A percentile compares a stretch with the other conserved stretches of the same genome.
Evolutionary conservation across 345 rosid species (phyloP).

Genomic region (Melastoma malabathricum): DNA sequence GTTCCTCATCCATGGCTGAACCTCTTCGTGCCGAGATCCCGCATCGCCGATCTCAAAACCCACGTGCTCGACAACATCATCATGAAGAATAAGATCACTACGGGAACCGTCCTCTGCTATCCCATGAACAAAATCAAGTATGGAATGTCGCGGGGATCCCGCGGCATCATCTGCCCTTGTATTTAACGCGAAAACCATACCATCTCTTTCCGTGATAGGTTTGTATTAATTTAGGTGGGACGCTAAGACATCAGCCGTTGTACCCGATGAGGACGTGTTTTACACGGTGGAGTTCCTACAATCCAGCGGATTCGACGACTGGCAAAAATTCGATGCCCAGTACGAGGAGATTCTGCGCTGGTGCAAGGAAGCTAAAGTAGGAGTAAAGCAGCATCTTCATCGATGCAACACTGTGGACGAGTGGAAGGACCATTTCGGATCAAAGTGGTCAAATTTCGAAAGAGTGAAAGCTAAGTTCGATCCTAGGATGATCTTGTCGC

Average conservation of each 20-base stretch:
- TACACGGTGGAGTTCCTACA: constrained; percentile 11
- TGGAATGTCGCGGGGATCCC: too few species aligned
- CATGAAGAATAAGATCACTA: constrained; percentile 11
- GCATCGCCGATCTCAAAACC: constrained; percentile 17
- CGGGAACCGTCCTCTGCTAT: constrained; percentile 10
- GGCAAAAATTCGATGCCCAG: constrained; percentile 6
- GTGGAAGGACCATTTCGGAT: constrained; percentile 10
- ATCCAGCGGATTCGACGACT: constrained; percentile 6
- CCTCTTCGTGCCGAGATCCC: constrained; percentile 25
- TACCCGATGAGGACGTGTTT: constrained; percentile 10
- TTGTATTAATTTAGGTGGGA: too few species aligned
- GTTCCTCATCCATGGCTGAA: too few species aligned
- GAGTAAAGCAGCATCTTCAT: constrained; percentile 7
- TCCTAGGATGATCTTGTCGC: constrained; percentile 11
- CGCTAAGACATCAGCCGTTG: constrained; percentile 7
- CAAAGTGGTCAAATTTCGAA: constrained; percentile 8
- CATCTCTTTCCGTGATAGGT: too few species aligned
- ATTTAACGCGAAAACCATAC: too few species aligned
- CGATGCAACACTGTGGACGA: constrained; percentile 2
- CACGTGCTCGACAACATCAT: constrained; percentile 25
- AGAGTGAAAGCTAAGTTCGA: constrained; percentile 10
- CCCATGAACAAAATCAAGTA: constrained; percentile 11
- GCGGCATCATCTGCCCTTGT: too few species aligned
- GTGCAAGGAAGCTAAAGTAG: constrained; percentile 3
- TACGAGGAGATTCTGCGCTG: constrained; percentile 4